Evolutionary conservation across 306 rosid species (phyloP), one percentile per base, ranked within the genome.

Genomic region (Trichosanthes truncata): DNA sequence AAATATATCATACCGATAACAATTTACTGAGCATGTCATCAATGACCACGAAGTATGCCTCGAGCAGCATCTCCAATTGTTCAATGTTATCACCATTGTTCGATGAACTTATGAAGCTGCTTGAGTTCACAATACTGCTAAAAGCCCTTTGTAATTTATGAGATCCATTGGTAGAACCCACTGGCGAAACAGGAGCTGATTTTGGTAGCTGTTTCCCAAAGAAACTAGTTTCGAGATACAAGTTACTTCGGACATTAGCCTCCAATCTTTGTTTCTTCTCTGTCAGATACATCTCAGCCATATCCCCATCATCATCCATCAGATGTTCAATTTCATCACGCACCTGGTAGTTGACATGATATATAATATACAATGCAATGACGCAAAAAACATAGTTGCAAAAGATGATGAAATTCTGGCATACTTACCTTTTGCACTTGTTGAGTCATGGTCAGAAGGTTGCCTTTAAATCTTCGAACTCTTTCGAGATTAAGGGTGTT

Each of bases 381-480:
- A 20, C 1, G 68, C 26, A 2, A 78, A 79, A 81, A 68, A 57
- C 56, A 76, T 36, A 35, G 59, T 29, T 41, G 61, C 38, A 80
- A 80, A 49, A 59, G 73, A 73, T 76, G 81, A 79, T 60, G 38
- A 71, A 31, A 49, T 46, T 66, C 33, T 10, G 14, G 57, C 53
- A 21, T 68, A 74, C 69, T 83, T 84, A 90, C 98, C 97, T 95
- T 92, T 84, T 95, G 98, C 81, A 95, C 98, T 62, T 94, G 92
- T 82, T 92, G 97, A 79, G 97, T 92, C 90, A 92, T 80, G 72
- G 92, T 88, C 89, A 92, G 97, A 77, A 92, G 95, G 81, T 91
- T 97, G 46, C 98, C 98, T 90, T 92, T 95, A 80, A 92, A 89
- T 87, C 97, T 87, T 74, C 98, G 87, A 72, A 90, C 97, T n/a